These are phyloP conservation scores for Cercospora brassicicola DNA, from an alignment of 2,329 filamentous ascomycete genomes.

Conservation along the genomic window DNA sequence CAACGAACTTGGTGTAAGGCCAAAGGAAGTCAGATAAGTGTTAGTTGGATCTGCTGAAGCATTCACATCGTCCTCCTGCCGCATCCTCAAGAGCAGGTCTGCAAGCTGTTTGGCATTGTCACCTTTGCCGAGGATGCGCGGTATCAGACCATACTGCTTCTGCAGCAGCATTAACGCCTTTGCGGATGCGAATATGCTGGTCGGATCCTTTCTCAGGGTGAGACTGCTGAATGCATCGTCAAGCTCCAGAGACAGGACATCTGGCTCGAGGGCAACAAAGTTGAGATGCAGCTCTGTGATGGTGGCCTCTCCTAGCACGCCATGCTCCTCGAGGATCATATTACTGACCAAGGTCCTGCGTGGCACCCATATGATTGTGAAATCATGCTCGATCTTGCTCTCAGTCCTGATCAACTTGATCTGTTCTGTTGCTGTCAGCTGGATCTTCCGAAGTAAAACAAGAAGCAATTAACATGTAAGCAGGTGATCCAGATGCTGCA, in stretches of 20 bases:
- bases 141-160: constrained; percentile 87
- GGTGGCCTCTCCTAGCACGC: constrained; percentile 87
- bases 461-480: constrained; percentile 53
- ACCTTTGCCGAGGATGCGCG: constrained; percentile 90
- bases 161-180: constrained; percentile 94
- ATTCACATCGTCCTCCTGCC: constrained; percentile 75
- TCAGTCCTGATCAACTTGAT: constrained; percentile 86
- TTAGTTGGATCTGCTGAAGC: constrained; percentile 41
- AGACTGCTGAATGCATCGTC: constrained; percentile 84
- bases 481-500: constrained; percentile 40
- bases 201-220: constrained; percentile 87
- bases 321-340: constrained; percentile 85
- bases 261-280: constrained; percentile 88
- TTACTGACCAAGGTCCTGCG: constrained; percentile 89
- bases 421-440: constrained; percentile 62
- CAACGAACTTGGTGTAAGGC: constrained; percentile 78
- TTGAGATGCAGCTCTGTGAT: constrained; percentile 83
- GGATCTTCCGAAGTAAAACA: constrained; percentile 3
- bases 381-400: constrained; percentile 88
- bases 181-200: constrained; percentile 82
- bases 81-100: constrained; percentile 85
- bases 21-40: constrained; percentile 56
- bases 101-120: constrained; percentile 88
- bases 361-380: constrained; percentile 94
- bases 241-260: constrained; percentile 86